Base-by-base conservation (phyloP, 2,329 filamentous ascomycete species). In the Parastagonospora nodorum region DNA sequence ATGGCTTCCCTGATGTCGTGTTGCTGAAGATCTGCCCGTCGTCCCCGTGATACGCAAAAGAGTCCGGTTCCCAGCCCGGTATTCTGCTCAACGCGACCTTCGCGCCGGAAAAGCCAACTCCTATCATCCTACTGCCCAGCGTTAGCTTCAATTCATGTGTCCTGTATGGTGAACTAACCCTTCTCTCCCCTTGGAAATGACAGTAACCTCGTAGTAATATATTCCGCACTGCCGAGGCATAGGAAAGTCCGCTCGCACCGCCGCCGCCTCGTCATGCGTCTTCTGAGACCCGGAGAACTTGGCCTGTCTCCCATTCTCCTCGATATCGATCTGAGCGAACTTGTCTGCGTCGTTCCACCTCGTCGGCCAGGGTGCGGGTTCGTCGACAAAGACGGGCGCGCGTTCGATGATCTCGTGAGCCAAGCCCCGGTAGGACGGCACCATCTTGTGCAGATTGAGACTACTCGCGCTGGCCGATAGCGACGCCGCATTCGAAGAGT, bases 221-320 rank as follows among this genome's bases (percentile, higher is more conserved):
- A 99, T 88, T 2, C 94, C 94, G 60, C 90, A 94, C 67, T 96
- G 88, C 31, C 86, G 82, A 4, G 94, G 92, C 85, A 97, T 97
- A 42, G 87, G 84, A 70, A 92, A 81, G 72, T 99, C 89, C 27
- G 92, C 85, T 48, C 94, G 86, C 50, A 96, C 86, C 10, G 90
- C 85, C 31, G 86, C 91, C 14, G 91, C 90, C 71, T 97, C 94
- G 66, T 88, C 85, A 51, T 80, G 77, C 38, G 82, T 81, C 69
- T 85, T 84, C 35, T 78, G 76, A 9, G 78, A 72, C 16, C 84
- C 84, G 4, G 65, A 56, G 65, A 85, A 86, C 52, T 81, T 79
- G 48, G 95, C 85, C 64, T 93, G 88, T 44, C 87, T 78, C 1
- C 90, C 91, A 61, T 91, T 86, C 4, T 82, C 80, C 29, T 88